Conservation (phyloP, 73 alveolate genomes). For the Stentor coeruleus region DNA sequence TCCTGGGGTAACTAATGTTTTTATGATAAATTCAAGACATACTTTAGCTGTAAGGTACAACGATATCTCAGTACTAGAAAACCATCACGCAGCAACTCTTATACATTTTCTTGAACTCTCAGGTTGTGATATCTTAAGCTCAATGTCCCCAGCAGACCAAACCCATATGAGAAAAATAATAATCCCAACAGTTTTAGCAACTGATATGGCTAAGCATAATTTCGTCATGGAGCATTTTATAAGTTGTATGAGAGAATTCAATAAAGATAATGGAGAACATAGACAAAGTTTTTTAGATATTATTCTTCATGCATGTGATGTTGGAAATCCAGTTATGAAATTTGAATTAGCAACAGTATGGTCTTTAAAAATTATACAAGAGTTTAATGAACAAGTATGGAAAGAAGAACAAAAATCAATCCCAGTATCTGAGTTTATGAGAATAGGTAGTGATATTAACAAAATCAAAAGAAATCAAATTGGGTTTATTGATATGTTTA, state of each 20-base stretch:
- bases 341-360: slow-evolving; percentile 49
- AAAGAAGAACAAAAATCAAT: slow-evolving; percentile 19
- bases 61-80: slow-evolving; percentile 79
- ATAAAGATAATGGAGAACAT: slow-evolving; percentile 39
- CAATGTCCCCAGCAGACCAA: slow-evolving; percentile 40
- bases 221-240: slow-evolving; percentile 38
- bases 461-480: slow-evolving; percentile 17
- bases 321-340: slow-evolving; percentile 59
- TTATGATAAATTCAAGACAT: slow-evolving; percentile 52
- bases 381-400: slow-evolving; percentile 51
- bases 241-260: slow-evolving; percentile 33
- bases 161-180: slow-evolving; percentile 46
- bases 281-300: slow-evolving; percentile 53
- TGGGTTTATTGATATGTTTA: slow-evolving; percentile 27
- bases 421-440: slow-evolving; percentile 26
- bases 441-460: slow-evolving; percentile 19
- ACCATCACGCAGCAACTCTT: slow-evolving; percentile 74
- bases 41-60: slow-evolving; percentile 64
- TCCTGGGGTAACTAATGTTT: slow-evolving; percentile 83
- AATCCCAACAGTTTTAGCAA: slow-evolving; percentile 55
- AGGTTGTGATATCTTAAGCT: slow-evolving; percentile 46
- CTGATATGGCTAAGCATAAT: slow-evolving; percentile 71
- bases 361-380: slow-evolving; percentile 50
- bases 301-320: slow-evolving; percentile 70
- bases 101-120: slow-evolving; percentile 51